Base-by-base conservation (phyloP, 306 rosid genomes). In the Quercus berberidifolia region DNA sequence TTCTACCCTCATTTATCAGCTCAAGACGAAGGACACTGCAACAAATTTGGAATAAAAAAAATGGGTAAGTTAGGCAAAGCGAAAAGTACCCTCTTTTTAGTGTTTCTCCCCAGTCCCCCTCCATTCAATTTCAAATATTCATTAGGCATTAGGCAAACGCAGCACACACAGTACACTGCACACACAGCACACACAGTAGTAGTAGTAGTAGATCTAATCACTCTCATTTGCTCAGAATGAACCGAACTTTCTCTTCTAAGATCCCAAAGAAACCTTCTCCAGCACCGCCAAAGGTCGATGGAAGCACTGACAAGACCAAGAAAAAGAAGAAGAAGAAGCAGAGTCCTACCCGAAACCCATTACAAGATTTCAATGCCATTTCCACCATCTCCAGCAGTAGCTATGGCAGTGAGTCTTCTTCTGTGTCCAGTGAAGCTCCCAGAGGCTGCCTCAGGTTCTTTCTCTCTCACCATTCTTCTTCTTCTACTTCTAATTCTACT, bases 401-500 rank as follows among this genome's bases (percentile, higher is more conserved):
- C 85, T 73, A 74, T 69, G 58, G 86, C 82, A 80, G 92, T 76
- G 88, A 83, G 59, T 74, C 93, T 80, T 87, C 92, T 10, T 76
- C 82, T 75, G 63, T 83, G 35, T 90, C 93, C 68, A 43, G 76
- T 49, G 95, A 91, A 78, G 86, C 88, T 55, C 93, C 91, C 19
- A 86, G 77, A 75, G 98, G 95, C 21, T 89, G 97, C 79, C 96
- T 94, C 78, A 86, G 88, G 88, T 92, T 89, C 79, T 83, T 92
- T 83, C 89, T 83, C 63, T 77, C 88, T 38, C 84, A 87, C 49
- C 49, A 86, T 51, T 83, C 93, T 75, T 79, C 90, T 38, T 83
- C 88, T 58, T 80, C 83, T 15, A 79, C 46, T 65, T 63, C 70
- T 30, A 26, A 81, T 74, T 82, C 49, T 67, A 18, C 26, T 33